Conservation (phyloP, 768 basidiomycete species). For the Termitomyces bulborhizus region DNA sequence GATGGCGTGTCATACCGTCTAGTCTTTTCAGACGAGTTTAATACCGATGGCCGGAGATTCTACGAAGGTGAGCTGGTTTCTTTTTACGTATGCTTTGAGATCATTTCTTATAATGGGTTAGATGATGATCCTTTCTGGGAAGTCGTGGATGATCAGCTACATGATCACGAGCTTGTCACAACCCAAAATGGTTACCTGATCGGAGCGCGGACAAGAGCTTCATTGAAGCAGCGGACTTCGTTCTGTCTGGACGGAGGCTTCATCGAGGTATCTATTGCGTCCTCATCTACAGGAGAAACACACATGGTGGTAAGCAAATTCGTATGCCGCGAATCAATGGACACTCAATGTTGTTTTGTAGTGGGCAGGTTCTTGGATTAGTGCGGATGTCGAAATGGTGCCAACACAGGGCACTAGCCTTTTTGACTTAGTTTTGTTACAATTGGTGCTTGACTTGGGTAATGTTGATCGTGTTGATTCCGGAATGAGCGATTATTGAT, state of each 20-base stretch:
- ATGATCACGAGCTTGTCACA: background rate
- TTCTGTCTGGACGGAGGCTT: constrained; percentile 17
- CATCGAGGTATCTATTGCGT: constrained; percentile 12
- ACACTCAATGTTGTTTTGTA: background rate
- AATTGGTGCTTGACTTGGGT: constrained; percentile 1
- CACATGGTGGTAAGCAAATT: background rate
- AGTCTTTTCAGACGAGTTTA: constrained; percentile 63
- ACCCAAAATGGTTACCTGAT: constrained; percentile 9
- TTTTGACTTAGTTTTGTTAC: background rate
- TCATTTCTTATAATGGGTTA: background rate
- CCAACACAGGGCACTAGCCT: background rate
- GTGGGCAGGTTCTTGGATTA: constrained; percentile 10
- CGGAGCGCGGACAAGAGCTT: background rate
- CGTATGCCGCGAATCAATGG: background rate
- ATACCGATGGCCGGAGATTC: constrained; percentile 36
- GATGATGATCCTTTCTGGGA: constrained; percentile 14
- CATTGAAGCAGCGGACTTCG: constrained; percentile 7
- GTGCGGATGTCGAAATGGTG: background rate
- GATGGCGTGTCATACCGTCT: constrained; percentile 48
- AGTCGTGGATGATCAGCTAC: background rate
- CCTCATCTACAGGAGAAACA: background rate
- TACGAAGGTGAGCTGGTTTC: background rate
- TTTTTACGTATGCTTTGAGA: background rate
- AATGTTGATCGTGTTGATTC: background rate
- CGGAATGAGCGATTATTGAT: background rate